These are phyloP conservation scores for Pleurozium schreberi DNA, from an alignment of 225 moss, liverwort and hornwort genomes.

Conservation along the genomic window DNA sequence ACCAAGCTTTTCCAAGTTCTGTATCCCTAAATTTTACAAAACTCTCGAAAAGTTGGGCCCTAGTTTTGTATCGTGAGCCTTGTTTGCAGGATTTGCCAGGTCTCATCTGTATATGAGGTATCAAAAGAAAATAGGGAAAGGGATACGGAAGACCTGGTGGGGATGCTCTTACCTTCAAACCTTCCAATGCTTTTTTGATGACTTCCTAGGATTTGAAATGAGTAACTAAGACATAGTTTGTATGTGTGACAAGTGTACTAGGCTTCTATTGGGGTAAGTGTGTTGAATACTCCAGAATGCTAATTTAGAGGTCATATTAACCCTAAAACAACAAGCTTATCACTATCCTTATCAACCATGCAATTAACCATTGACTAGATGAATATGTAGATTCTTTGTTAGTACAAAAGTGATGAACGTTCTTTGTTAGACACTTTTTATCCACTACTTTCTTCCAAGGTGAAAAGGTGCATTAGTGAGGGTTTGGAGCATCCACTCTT, in stretches of 20 bases:
- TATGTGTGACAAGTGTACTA: background rate
- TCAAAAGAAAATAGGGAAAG: too few species aligned
- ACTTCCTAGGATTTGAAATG: fast-evolving
- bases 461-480: background rate
- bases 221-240: background rate
- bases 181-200: background rate
- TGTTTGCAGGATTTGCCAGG: too few species aligned
- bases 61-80: too few species aligned
- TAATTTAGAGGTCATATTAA: background rate
- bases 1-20: too few species aligned
- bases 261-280: fast-evolving
- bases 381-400: background rate
- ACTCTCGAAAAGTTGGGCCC: too few species aligned
- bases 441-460: background rate
- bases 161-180: background rate
- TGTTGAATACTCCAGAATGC: too few species aligned
- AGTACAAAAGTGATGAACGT: background rate
- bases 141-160: too few species aligned
- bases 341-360: fast-evolving
- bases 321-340: fast-evolving
- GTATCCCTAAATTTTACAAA: too few species aligned
- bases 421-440: background rate
- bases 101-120: too few species aligned
- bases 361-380: background rate
- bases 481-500: fast-evolving